phyloP scores from a whole-genome alignment of 441 rosid species.

The Euphorbia corollata region DNA sequence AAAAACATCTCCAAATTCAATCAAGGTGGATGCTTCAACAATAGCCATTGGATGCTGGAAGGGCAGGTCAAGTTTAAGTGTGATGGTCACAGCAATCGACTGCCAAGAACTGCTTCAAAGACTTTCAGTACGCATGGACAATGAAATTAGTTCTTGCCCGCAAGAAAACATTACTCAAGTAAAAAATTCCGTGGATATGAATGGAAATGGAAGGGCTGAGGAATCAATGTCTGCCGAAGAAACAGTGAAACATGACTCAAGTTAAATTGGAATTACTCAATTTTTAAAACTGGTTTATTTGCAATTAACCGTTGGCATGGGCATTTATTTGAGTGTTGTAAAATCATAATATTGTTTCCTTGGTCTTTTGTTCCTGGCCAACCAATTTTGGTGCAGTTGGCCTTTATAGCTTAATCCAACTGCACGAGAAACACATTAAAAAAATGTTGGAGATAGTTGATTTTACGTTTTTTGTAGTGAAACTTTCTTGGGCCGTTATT shows the following conservation, averaged over 20 bases:
- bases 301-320: neutral
- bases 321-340: neutral
- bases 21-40: constrained; percentile 39
- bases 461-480: too few species aligned
- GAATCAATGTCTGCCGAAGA: constrained; percentile 12
- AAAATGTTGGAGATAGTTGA: too few species aligned
- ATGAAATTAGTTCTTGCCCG: constrained; percentile 15
- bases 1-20: constrained; percentile 24
- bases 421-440: neutral
- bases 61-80: constrained; percentile 68
- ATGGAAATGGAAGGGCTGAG: constrained; percentile 10
- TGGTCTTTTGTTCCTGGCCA: neutral
- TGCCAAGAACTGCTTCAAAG: constrained; percentile 81
- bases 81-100: constrained; percentile 80
- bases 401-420: neutral
- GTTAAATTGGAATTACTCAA: neutral
- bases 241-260: constrained; percentile 9
- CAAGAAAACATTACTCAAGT: constrained; percentile 19
- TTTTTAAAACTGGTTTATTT: constrained; percentile 3
- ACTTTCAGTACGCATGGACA: constrained; percentile 35
- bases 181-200: constrained; percentile 16
- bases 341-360: neutral
- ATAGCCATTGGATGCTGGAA: constrained; percentile 93
- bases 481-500: too few species aligned
- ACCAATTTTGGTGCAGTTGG: neutral